Base-by-base conservation (phyloP, 164 flowering plant species). In the Saururus chinensis region DNA sequence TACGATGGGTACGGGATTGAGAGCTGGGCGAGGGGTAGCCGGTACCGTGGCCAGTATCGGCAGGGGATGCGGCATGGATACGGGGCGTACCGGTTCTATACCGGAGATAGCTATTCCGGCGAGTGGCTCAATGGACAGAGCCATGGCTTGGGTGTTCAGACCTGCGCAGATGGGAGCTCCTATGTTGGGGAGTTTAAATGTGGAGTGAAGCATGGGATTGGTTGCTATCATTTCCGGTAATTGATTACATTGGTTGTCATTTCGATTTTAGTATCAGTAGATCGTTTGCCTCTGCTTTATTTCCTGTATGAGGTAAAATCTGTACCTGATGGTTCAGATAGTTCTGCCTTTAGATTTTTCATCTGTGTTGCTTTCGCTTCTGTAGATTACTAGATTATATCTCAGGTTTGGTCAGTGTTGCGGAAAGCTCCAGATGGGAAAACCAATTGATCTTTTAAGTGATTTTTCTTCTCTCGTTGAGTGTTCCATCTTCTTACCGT, bases 111-210 rank as follows among this genome's bases (percentile, higher is more conserved):
- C 19, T 92, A 84, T 76, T 80, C 86, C 0, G 98, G 98, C 0
- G 86, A 93, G 56, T 93, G 98, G 97, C 80, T 63, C 61, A 84
- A 84, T 68, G 98, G 98, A 52, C 98, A 88, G 74, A 84, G 93
- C 64, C 96, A 86, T 72, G 98, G 97, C 0, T 48, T 78, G 64
- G 98, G 98, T 10, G 75, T 76, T 1, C 98, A 92, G 72, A 81
- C 73, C 42, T 92, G 98, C 64, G 75, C 83, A 4, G 98, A 93
- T 77, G 98, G 95, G 8, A 93, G 98, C 67, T 78, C 83, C 57
- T 90, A 75, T 65, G 73, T 81, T 62, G 98, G 98, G 4, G 89
- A 85, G 61, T 93, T 93, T 73, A 86, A 86, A 79, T 78, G 75
- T 63, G 98, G 90, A 1, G 84, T 86, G 53, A 93, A 88, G 66